phyloP scores from a whole-genome alignment of 805 yeast species.

The Zygosaccharomyces pseudorouxii region DNA sequence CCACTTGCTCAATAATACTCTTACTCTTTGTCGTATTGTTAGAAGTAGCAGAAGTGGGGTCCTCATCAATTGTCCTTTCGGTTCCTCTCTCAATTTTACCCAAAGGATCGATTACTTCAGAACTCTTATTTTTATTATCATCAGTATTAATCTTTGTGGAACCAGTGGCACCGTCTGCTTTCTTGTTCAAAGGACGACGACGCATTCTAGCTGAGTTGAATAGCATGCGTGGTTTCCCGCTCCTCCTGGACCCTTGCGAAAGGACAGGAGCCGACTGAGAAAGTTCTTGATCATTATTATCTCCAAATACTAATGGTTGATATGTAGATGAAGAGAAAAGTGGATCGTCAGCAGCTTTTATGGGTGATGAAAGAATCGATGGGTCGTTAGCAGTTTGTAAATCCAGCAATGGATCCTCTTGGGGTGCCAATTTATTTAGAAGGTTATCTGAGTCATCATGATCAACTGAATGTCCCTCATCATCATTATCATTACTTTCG shows the following conservation, averaged over 20 bases:
- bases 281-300: slow-evolving; percentile 14
- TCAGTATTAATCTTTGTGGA: slow-evolving; percentile 15
- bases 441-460: slow-evolving; percentile 22
- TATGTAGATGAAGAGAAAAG: slow-evolving; percentile 32
- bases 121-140: slow-evolving; percentile 8
- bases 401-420: slow-evolving; percentile 39
- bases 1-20: slow-evolving; percentile 21
- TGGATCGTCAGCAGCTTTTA: slow-evolving; percentile 29
- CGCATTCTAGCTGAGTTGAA: slow-evolving; percentile 47
- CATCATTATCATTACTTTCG: slow-evolving; percentile 9
- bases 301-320: slow-evolving; percentile 18
- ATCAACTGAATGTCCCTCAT: slow-evolving; percentile 21
- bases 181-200: slow-evolving; percentile 28
- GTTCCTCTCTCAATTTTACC: slow-evolving; percentile 32
- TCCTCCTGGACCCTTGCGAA: slow-evolving; percentile 39
- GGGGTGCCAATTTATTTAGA: slow-evolving; percentile 28
- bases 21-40: slow-evolving; percentile 5
- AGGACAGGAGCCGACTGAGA: slow-evolving; percentile 8
- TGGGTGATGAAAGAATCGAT: slow-evolving; percentile 21
- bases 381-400: slow-evolving; percentile 36
- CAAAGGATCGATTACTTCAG: slow-evolving; percentile 26
- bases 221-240: slow-evolving; percentile 39
- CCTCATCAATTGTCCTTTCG: slow-evolving; percentile 31
- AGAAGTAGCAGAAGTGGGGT: slow-evolving; percentile 5
- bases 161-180: slow-evolving; percentile 10